Conservation (phyloP, 1,139 yeast genomes). For the Eremothecium gossypii region DNA sequence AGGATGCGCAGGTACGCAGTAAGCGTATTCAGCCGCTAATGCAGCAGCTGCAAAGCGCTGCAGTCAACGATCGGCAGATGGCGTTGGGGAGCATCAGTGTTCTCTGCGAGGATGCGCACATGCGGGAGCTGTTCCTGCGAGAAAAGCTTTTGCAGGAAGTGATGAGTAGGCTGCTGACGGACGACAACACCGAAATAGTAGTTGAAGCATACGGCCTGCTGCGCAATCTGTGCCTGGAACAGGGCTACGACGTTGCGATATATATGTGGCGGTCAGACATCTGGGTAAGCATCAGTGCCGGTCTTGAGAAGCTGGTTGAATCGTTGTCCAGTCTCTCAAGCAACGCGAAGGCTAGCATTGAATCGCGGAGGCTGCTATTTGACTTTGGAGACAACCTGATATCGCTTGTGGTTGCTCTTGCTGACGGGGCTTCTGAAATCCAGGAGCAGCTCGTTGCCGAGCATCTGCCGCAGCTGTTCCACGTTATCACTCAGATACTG, state of each 20-base stretch:
- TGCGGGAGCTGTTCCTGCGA: slow-evolving; percentile 56
- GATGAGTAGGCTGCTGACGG: slow-evolving; percentile 57
- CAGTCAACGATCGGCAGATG: slow-evolving; percentile 67
- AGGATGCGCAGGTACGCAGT: slow-evolving; percentile 43
- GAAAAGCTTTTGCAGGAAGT: slow-evolving; percentile 59
- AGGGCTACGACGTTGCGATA: slow-evolving; percentile 77
- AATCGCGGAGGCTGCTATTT: slow-evolving; percentile 38
- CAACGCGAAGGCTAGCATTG: slow-evolving; percentile 22
- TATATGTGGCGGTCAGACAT: slow-evolving; percentile 72
- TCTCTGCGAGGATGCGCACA: slow-evolving; percentile 56
- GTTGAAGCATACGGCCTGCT: slow-evolving; percentile 75
- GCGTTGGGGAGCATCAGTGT: slow-evolving; percentile 69
- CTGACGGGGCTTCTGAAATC: slow-evolving; percentile 55
- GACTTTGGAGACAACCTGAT: slow-evolving; percentile 69
- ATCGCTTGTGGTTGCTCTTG: slow-evolving; percentile 58
- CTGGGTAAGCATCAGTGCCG: slow-evolving; percentile 49
- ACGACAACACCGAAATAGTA: slow-evolving; percentile 61
- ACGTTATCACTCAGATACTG: slow-evolving; percentile 37
- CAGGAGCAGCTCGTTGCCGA: slow-evolving; percentile 43
- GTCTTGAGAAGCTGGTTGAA: slow-evolving; percentile 40
- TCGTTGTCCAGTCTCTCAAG: slow-evolving; percentile 38
- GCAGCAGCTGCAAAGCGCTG: slow-evolving; percentile 50
- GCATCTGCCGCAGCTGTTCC: slow-evolving; percentile 30
- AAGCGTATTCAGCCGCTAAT: slow-evolving; percentile 62
- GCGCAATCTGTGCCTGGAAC: slow-evolving; percentile 72